Evolutionary conservation across 1,139 yeast genomes (phyloP).

Genomic region (Scheffersomyces illinoinensis): DNA sequence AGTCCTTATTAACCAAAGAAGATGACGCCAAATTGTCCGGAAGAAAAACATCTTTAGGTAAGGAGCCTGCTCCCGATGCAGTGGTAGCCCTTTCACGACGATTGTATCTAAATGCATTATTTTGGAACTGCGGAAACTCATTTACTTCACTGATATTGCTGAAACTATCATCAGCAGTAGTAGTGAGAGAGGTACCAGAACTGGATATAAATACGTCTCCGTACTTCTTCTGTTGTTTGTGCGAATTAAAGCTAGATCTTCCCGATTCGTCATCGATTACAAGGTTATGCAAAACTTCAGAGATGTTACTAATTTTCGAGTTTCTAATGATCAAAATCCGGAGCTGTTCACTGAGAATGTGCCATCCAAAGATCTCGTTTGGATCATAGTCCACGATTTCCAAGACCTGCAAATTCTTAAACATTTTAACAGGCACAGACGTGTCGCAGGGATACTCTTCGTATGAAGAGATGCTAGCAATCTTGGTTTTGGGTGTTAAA

Average conservation of each 20-base stretch:
- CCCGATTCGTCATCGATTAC: slow-evolving; percentile 58
- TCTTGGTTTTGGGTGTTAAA: slow-evolving; percentile 58
- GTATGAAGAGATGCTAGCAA: slow-evolving; percentile 56
- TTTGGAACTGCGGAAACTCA: slow-evolving; percentile 12
- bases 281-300: slow-evolving; percentile 50
- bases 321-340: slow-evolving; percentile 56
- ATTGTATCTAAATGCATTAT: slow-evolving; percentile 25
- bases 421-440: slow-evolving; percentile 60
- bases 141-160: slow-evolving; percentile 9
- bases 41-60: slow-evolving; percentile 21
- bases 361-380: slow-evolving; percentile 68
- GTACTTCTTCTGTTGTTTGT: slow-evolving; percentile 19
- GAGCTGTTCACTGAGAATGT: slow-evolving; percentile 53
- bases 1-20: slow-evolving; percentile 9
- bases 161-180: slow-evolving; percentile 9
- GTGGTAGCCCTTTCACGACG: slow-evolving; percentile 30
- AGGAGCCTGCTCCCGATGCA: slow-evolving; percentile 26
- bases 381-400: slow-evolving; percentile 64
- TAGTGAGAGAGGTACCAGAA: slow-evolving; percentile 2
- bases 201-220: slow-evolving; percentile 7
- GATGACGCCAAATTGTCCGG: slow-evolving; percentile 8
- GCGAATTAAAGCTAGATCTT: slow-evolving; percentile 38
- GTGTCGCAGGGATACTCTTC: slow-evolving; percentile 76
- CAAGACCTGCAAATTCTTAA: slow-evolving; percentile 61
- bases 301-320: slow-evolving; percentile 50